phyloP scores from a whole-genome alignment of 306 rosid genomes.

The Rubus idaeus region DNA sequence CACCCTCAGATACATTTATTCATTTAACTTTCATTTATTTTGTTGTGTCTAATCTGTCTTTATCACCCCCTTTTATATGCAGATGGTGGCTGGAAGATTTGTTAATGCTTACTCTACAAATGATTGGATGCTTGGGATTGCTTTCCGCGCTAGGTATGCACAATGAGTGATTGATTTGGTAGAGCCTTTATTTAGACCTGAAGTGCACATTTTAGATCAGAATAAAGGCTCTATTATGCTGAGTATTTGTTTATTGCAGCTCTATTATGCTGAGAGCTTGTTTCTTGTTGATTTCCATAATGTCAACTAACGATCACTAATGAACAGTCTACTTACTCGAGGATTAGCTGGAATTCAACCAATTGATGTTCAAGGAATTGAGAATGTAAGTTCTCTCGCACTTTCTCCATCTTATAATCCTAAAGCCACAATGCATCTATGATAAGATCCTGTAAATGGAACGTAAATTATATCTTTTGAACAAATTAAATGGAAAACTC shows the following conservation, averaged over 20 bases:
- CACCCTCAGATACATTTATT: neutral
- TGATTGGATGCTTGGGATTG: slow-evolving; percentile 57
- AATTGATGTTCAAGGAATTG: slow-evolving; percentile 45
- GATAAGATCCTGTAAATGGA: neutral
- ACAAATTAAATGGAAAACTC: too few species aligned
- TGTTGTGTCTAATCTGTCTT: neutral
- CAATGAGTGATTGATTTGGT: neutral
- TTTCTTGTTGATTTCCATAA: neutral
- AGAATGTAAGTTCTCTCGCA: slow-evolving; percentile 35
- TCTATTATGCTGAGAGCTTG: slow-evolving; percentile 2
- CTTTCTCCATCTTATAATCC: neutral
- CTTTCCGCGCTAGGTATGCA: slow-evolving; percentile 53
- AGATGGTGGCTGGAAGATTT: slow-evolving; percentile 62
- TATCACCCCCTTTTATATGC: slow-evolving; percentile 20
- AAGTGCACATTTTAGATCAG: neutral
- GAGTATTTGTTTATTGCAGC: neutral
- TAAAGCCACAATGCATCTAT: neutral
- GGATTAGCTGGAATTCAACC: slow-evolving; percentile 58
- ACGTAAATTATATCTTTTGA: neutral
- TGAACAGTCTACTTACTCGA: slow-evolving; percentile 45
- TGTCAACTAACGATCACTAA: neutral
- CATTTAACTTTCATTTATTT: neutral
- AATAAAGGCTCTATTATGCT: neutral
- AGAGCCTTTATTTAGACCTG: neutral
- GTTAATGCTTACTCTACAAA: slow-evolving; percentile 49